Evolutionary conservation across 345 rosid genomes (phyloP).

Genomic region (Murraya koenigii): DNA sequence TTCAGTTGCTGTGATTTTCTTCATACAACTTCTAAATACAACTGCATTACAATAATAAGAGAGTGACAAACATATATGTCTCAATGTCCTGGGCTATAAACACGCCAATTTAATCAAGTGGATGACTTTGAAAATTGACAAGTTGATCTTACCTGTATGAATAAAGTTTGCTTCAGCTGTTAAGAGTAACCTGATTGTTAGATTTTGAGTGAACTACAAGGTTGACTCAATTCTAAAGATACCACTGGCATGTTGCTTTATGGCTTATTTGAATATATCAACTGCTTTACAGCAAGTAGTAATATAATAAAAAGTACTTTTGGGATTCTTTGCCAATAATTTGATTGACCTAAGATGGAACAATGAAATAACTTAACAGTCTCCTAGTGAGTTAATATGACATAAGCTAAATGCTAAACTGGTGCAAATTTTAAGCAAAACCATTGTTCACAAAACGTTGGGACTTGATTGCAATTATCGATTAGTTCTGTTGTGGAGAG

Average conservation of each 20-base stretch:
- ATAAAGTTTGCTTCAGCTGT: neutral
- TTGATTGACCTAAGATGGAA: neutral
- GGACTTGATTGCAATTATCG: neutral
- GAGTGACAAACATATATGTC: neutral
- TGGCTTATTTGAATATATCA: neutral
- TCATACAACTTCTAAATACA: neutral
- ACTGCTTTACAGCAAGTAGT: neutral
- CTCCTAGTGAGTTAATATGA: neutral
- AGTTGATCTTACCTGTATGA: neutral
- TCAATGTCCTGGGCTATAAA: neutral
- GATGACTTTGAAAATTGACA: neutral
- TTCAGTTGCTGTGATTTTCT: neutral
- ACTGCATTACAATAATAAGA: neutral
- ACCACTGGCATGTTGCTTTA: neutral
- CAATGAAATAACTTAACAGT: neutral
- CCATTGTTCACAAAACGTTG: neutral
- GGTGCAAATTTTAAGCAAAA: neutral
- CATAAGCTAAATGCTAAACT: neutral
- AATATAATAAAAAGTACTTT: neutral
- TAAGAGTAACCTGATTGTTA: neutral
- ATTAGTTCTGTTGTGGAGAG: neutral
- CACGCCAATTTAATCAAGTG: neutral
- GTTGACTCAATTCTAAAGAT: neutral
- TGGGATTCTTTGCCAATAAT: neutral
- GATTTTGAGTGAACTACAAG: constrained; percentile 8